Conservation (phyloP, 345 rosid species). For the Jatropha curcas region DNA sequence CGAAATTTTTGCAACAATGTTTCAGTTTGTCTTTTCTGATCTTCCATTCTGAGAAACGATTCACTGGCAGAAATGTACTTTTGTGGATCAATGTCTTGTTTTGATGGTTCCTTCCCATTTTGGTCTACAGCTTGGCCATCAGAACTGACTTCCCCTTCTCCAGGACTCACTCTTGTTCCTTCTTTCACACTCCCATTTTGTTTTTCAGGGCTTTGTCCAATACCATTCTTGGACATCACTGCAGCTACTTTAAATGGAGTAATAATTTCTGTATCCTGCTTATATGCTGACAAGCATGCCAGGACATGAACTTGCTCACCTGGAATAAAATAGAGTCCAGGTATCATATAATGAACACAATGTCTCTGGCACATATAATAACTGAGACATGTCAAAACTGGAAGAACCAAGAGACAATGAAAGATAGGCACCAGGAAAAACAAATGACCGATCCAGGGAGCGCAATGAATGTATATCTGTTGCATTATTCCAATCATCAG, state of each 20-base stretch:
- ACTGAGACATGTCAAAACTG: slow-evolving; percentile 12
- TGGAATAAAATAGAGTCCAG: slow-evolving; percentile 36
- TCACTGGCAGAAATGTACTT: slow-evolving; percentile 71
- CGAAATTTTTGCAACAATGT: slow-evolving; percentile 69
- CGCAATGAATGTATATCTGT: slow-evolving; percentile 59
- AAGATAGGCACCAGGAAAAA: slow-evolving; percentile 70
- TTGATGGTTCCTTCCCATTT: slow-evolving; percentile 52
- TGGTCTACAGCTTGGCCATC: slow-evolving; percentile 41
- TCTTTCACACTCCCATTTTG: slow-evolving; percentile 51
- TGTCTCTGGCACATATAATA: neutral
- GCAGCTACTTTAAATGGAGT: slow-evolving; percentile 97
- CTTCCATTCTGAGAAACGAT: slow-evolving; percentile 86
- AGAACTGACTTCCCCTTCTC: slow-evolving; percentile 47
- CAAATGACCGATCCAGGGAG: slow-evolving; percentile 80
- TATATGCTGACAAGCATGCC: slow-evolving; percentile 82
- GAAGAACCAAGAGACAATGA: slow-evolving; percentile 17
- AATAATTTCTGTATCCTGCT: slow-evolving; percentile 78
- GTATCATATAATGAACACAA: slow-evolving; percentile 11
- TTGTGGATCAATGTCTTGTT: slow-evolving; percentile 48
- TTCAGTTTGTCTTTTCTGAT: slow-evolving; percentile 70
- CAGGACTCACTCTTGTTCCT: slow-evolving; percentile 35
- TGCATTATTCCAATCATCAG: slow-evolving; percentile 63
- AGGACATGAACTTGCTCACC: slow-evolving; percentile 90
- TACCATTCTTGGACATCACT: slow-evolving; percentile 72
- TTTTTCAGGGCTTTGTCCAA: slow-evolving; percentile 47